These are phyloP conservation scores for Cyclotella atomus DNA, from an alignment of 108 stramenopile species.

Conservation along the genomic window DNA sequence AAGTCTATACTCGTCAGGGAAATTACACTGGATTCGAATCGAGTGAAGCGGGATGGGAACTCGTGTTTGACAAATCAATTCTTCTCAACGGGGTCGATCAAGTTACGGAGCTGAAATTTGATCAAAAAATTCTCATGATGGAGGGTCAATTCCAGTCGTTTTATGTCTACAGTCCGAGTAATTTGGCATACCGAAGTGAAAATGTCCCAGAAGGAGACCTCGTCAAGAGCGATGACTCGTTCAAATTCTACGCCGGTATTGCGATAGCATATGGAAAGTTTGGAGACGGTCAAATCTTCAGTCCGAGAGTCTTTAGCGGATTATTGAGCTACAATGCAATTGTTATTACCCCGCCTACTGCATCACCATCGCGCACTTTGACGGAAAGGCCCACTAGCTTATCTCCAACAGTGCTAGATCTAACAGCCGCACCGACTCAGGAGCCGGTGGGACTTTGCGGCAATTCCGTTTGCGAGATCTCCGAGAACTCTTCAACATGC, in stretches of 20 bases:
- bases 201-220: conserved; percentile 1
- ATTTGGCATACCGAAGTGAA: conserved; percentile 8
- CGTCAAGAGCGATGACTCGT: conserved; percentile 11
- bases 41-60: conserved; percentile 14
- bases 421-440: conserved; percentile 1
- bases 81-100: background rate
- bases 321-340: background rate
- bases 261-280: conserved; percentile 13
- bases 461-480: background rate
- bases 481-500: background rate
- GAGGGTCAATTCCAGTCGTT: conserved; percentile 13
- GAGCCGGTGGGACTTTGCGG: background rate
- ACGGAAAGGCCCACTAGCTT: background rate
- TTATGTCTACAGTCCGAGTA: conserved; percentile 13
- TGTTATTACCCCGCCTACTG: background rate
- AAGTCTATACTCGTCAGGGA: conserved; percentile 13
- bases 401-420: background rate
- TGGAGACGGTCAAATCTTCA: background rate
- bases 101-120: background rate
- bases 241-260: conserved; percentile 8
- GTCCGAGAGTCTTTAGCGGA: conserved; percentile 19
- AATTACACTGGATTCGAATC: background rate
- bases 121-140: background rate
- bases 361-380: too few species aligned
- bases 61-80: conserved; percentile 7